phyloP scores from a whole-genome alignment of 345 rosid genomes.

The Sisymbrium irio region DNA sequence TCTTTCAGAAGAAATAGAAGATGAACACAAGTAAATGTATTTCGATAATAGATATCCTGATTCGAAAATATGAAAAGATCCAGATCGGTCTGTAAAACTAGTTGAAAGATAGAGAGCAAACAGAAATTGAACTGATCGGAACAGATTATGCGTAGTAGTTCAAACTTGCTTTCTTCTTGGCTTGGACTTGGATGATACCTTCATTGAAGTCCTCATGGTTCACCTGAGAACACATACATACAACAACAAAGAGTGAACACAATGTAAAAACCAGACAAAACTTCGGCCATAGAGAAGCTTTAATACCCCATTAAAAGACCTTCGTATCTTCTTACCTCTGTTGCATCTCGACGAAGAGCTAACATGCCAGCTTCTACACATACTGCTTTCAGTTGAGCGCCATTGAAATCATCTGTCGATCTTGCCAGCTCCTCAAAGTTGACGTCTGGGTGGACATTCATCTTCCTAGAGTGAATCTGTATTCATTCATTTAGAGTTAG shows the following conservation, averaged over 20 bases:
- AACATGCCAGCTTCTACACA: conserved; percentile 99
- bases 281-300: not conserved
- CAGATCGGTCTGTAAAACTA: conserved; percentile 19
- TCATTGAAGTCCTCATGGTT: conserved; percentile 98
- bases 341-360: conserved; percentile 97
- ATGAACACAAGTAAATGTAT: conserved; percentile 2
- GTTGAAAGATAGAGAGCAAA: not conserved
- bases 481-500: conserved; percentile 1
- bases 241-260: conserved; percentile 2
- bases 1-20: not conserved
- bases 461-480: conserved; percentile 98
- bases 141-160: conserved; percentile 76
- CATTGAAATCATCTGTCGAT: conserved; percentile 96
- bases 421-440: conserved; percentile 99
- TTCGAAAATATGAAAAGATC: conserved; percentile 16
- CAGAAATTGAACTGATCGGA: not conserved
- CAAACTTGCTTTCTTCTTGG: conserved; percentile 98
- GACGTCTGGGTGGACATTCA: conserved; percentile 95
- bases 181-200: conserved; percentile 98
- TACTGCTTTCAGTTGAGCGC: conserved; percentile 97
- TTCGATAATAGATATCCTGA: conserved; percentile 5
- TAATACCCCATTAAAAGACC: not conserved
- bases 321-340: conserved; percentile 57
- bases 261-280: conserved; percentile 13
- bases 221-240: conserved; percentile 49